Evolutionary conservation across 2,329 filamentous ascomycete species (phyloP).

Genomic region (Alternaria novae-zelandiae): DNA sequence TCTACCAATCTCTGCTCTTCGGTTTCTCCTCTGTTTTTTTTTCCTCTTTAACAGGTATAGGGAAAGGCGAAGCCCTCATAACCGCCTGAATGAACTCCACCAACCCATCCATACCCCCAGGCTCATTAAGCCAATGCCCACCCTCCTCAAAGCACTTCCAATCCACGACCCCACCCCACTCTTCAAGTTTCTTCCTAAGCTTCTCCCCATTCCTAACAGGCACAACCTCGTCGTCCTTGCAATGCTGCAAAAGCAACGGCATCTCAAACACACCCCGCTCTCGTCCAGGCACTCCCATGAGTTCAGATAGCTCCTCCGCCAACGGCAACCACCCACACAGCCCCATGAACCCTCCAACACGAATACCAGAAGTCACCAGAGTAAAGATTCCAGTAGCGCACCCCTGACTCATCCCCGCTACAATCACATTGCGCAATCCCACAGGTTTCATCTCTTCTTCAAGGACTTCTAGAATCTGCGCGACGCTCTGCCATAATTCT

Average conservation of each 20-base stretch:
- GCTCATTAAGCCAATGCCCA: conserved; percentile 58
- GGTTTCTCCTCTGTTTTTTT: neutral
- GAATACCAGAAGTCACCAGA: neutral
- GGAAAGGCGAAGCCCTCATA: neutral
- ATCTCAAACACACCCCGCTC: neutral
- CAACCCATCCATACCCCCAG: conserved; percentile 57
- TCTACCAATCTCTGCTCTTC: neutral
- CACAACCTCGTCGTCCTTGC: conserved; percentile 51
- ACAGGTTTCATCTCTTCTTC: conserved; percentile 17
- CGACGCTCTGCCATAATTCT: conserved; percentile 52
- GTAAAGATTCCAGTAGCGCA: conserved; percentile 26
- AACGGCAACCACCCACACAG: conserved; percentile 33
- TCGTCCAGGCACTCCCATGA: neutral
- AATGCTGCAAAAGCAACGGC: conserved; percentile 57
- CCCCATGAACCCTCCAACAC: conserved; percentile 26
- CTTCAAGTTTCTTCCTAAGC: conserved; percentile 43
- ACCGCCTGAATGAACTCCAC: conserved; percentile 17
- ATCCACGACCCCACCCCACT: conserved; percentile 45
- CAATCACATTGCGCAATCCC: conserved; percentile 13
- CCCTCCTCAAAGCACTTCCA: conserved; percentile 50
- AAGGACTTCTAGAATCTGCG: conserved; percentile 38
- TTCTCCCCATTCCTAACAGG: conserved; percentile 44
- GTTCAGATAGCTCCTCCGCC: neutral
- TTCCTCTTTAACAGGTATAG: neutral
- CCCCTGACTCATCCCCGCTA: conserved; percentile 36